Evolutionary conservation across 2,329 filamentous ascomycete species (phyloP), one percentile per base, ranked within the genome.

Genomic region (Talaromyces atroroseus): DNA sequence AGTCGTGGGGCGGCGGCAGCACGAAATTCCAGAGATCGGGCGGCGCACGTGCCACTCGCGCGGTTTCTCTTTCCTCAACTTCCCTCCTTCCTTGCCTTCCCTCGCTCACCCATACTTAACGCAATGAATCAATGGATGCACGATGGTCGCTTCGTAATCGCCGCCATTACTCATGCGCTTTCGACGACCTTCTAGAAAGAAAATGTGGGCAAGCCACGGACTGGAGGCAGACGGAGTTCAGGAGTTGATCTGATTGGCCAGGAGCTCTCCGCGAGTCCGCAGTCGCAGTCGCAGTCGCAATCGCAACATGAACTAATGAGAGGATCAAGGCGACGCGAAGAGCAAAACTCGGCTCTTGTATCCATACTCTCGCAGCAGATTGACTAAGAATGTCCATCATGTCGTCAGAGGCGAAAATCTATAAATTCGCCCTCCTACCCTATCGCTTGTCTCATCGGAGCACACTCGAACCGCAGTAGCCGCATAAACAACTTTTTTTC

Each of bases 171-270:
- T 34, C 29, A 34, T 34, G 6, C 6, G 7, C 8, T 8, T 29
- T 29, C 26, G 29, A 12, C 29, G 7, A 8, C 29, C 29, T 34
- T 34, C 29, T 34, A 34, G 11, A 34, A 12, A 10, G 29, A 34
- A 10, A 34, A 34, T 34, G 29, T 12, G n/a, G 20, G 11, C 36
- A 18, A 40, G 36, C 36, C 16, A 8, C 36, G 20, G 36, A 34
- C 12, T 10, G n/a, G n/a, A 34, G 32, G 5, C 12, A 18, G 20
- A 44, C 40, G 50, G 50, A 46, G 32, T 8, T 23, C 8, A 48
- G 44, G 44, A 54, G 52, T 40, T 23, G 16, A 18, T 40, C 14
- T 24, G n/a, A 48, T 54, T 54, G 52, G 52, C 2, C 32, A 40
- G 24, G 21, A 24, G 29, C 7, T 18, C 16, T 45, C n/a, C 11